Evolutionary conservation across 2,329 filamentous ascomycete genomes (phyloP), one percentile per base, ranked within the genome.

Genomic region (Epichloe glyceriae): DNA sequence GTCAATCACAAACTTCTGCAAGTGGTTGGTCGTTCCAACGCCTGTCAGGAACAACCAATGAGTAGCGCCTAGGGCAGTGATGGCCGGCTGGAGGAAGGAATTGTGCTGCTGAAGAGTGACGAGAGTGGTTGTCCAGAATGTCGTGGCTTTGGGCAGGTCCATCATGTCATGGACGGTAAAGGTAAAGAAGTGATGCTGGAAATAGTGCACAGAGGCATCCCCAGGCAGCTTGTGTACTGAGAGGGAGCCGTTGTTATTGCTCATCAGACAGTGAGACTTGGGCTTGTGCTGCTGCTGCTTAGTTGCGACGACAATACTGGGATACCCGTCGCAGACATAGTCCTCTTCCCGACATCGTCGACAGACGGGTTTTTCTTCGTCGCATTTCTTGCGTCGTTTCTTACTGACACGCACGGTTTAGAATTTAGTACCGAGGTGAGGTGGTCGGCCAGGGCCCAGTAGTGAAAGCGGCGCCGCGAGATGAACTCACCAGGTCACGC

Each of bases 351-450:
- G 41, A 33, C 48, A 50, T 33, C 48, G 48, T 30, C 41, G 41
- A 19, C 48, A 50, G 20, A 39, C 20, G 6, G 48, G 48, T n/a
- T 45, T 44, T 17, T 50, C 48, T 26, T 50, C 48, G 30, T 50
- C 48, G 48, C 48, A 50, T 20, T 50, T 50, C 40, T 50, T 50
- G 33, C 48, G 48, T 15, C 48, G 40, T 39, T 50, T 50, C 15
- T 50, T 50, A 22, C 48, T 50, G 33, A 14, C 12, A 37, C n/a
- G 39, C 12, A n/a, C 15, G 8, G n/a, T 19, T n/a, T 40, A 46
- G 3, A 15, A 37, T 17, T 11, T 12, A 20, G 6, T 8, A 4
- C 15, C 12, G 4, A 14, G 35, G 14, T 14, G 35, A n/a, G 12
- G 35, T 17, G 10, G 39, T 11, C 39, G 39, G 19, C 12, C 5